These are phyloP conservation scores for Monosporozyma servazzii DNA, from an alignment of 805 yeast genomes.

Conservation along the genomic window DNA sequence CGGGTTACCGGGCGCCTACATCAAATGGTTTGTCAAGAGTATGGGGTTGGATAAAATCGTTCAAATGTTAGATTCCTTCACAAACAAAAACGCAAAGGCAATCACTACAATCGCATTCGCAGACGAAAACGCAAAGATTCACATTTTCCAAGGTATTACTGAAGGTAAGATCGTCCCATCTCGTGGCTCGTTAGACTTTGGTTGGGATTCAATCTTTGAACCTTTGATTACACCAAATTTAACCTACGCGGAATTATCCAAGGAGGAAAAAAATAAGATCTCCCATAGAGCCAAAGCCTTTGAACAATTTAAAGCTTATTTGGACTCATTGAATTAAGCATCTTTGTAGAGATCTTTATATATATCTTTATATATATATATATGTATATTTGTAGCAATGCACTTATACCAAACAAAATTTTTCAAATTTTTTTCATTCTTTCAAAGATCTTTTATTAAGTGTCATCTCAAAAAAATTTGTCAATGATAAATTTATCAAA, in stretches of 20 bases:
- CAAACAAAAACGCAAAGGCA: conserved; percentile 78
- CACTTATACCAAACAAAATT: not conserved
- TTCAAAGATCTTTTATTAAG: not conserved
- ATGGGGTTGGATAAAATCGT: conserved; percentile 72
- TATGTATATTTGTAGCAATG: too few species aligned
- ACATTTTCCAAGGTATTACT: conserved; percentile 76
- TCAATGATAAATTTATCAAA: not conserved
- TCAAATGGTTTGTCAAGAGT: conserved; percentile 80
- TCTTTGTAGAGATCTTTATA: too few species aligned
- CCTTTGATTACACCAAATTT: conserved; percentile 52
- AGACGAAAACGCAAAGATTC: conserved; percentile 72
- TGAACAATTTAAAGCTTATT: conserved; percentile 53
- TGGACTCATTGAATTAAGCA: conserved; percentile 20
- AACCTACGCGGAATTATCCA: conserved; percentile 87
- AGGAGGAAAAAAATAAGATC: conserved; percentile 62
- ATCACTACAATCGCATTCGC: conserved; percentile 89
- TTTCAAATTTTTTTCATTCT: not conserved
- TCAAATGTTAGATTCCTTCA: conserved; percentile 70
- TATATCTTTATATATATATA: not conserved
- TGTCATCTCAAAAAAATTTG: not conserved
- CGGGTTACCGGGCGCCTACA: conserved; percentile 89
- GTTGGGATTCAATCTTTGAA: conserved; percentile 89
- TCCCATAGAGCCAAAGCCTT: conserved; percentile 86
- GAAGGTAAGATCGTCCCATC: conserved; percentile 69
- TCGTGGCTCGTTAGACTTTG: conserved; percentile 76